Base-by-base conservation (phyloP, 495 filamentous ascomycete species). In the Aspergillus kassunensis region DNA sequence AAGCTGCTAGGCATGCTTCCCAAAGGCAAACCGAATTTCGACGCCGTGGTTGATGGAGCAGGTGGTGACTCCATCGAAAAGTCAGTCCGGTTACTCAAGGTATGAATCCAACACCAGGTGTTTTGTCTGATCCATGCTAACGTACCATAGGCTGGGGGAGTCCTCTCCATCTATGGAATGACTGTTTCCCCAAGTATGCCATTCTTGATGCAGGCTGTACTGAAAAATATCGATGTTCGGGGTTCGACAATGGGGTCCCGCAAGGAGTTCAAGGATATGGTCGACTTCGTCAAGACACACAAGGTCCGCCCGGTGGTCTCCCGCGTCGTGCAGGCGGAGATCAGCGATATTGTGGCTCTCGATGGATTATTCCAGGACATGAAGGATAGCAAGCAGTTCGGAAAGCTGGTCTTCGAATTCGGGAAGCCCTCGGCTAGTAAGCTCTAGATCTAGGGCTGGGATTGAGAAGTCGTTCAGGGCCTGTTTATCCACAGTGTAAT, bases 201-300 rank as follows among this genome's bases (percentile, higher is more conserved):
- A 15, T 90, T 82, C 69, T 56, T 73, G 12, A 89, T 90, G 81
- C 59, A 67, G 53, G 85, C 86, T 3, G 80, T 88, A n/a, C 60
- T 91, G 43, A 85, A 81, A 64, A 90, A 92, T 56, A 73, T 92
- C 41, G 88, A 91, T 56, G 73, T 90, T 7, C 74, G 71, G 36
- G 86, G 86, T 25, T 80, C 74, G 11, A 91, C 86, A 2, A 90
- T 91, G 86, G 88, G 88, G 11, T 87, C 82, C 18, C 80, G 82
- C 37, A 78, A 73, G 57, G 88, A 92, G 66, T 91, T 91, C 59
- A 64, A 68, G 31, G 86, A 88, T 3, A 91, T 91, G 88, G 73
- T 90, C 1, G 78, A 80, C 29, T 90, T 88, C 70, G 84, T 91
- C 31, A 71, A 74, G 4, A 58, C 77, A 18, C 72, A 87, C 43